phyloP scores from a whole-genome alignment of 768 basidiomycete species.

The Infundibulicybe gibba region DNA sequence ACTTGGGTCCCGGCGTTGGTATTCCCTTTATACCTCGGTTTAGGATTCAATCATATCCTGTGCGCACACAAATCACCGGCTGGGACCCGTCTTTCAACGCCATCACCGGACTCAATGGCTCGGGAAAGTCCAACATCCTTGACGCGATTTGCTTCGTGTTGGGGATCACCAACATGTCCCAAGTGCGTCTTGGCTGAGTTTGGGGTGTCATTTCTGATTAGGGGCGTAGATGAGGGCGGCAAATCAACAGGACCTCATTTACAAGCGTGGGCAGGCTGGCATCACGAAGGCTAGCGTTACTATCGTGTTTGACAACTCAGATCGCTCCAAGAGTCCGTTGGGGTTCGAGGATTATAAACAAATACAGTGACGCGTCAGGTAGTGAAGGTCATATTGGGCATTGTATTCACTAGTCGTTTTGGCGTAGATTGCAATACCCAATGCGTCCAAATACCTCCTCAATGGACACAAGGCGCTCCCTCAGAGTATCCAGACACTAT shows the following conservation, averaged over 20 bases:
- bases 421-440: slow-evolving; percentile 84
- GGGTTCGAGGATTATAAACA: slow-evolving; percentile 79
- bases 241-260: slow-evolving; percentile 97
- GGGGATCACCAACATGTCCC: slow-evolving; percentile 96
- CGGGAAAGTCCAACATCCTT: slow-evolving; percentile 98
- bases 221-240: slow-evolving; percentile 78
- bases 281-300: slow-evolving; percentile 97
- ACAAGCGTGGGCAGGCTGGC: slow-evolving; percentile 98
- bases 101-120: slow-evolving; percentile 93
- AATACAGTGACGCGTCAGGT: slow-evolving; percentile 96
- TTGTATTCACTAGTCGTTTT: neutral
- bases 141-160: slow-evolving; percentile 99
- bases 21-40: neutral
- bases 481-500: slow-evolving; percentile 81
- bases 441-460: slow-evolving; percentile 89
- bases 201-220: neutral
- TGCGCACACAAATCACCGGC: slow-evolving; percentile 91
- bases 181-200: slow-evolving; percentile 40
- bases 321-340: slow-evolving; percentile 76
- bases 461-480: slow-evolving; percentile 95
- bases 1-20: neutral
- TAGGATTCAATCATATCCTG: slow-evolving; percentile 97
- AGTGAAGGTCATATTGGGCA: neutral
- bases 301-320: slow-evolving; percentile 98
- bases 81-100: slow-evolving; percentile 99